phyloP scores from a whole-genome alignment of 202 grass and related monocot species.

The Zizania palustris region DNA sequence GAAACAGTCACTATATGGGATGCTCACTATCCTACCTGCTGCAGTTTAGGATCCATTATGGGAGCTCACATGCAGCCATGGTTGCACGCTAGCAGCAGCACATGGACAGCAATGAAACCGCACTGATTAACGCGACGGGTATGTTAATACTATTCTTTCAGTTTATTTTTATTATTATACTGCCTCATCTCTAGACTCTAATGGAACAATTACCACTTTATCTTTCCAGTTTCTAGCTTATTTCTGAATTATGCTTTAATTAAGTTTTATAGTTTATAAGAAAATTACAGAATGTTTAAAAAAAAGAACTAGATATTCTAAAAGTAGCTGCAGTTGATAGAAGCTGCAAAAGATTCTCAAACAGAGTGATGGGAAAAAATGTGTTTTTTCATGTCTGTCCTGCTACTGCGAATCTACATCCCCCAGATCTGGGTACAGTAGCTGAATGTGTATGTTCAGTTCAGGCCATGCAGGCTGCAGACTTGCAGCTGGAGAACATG shows the following conservation, averaged over 20 bases:
- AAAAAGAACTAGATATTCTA: too few species aligned
- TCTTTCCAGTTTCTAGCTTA: too few species aligned
- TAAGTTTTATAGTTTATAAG: too few species aligned
- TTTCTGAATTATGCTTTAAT: too few species aligned
- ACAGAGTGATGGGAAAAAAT: background rate
- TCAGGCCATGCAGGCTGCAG: background rate
- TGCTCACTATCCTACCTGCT: background rate
- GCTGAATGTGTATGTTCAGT: background rate
- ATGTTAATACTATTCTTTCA: background rate
- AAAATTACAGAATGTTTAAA: too few species aligned
- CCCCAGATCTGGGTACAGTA: slow-evolving; percentile 18
- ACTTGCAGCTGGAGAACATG: background rate
- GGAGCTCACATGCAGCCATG: slow-evolving; percentile 22
- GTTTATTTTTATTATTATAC: background rate
- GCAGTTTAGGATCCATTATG: slow-evolving; percentile 4
- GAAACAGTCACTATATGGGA: background rate
- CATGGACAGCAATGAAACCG: slow-evolving; percentile 41
- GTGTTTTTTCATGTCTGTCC: background rate
- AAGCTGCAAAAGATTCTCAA: too few species aligned
- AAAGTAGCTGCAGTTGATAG: too few species aligned
- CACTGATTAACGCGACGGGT: slow-evolving; percentile 35
- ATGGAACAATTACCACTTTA: background rate
- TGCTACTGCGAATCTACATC: background rate
- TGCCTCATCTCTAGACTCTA: background rate
- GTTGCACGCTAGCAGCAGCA: background rate